phyloP scores from a whole-genome alignment of 768 basidiomycete species.

The Rhodocollybia butyracea region DNA sequence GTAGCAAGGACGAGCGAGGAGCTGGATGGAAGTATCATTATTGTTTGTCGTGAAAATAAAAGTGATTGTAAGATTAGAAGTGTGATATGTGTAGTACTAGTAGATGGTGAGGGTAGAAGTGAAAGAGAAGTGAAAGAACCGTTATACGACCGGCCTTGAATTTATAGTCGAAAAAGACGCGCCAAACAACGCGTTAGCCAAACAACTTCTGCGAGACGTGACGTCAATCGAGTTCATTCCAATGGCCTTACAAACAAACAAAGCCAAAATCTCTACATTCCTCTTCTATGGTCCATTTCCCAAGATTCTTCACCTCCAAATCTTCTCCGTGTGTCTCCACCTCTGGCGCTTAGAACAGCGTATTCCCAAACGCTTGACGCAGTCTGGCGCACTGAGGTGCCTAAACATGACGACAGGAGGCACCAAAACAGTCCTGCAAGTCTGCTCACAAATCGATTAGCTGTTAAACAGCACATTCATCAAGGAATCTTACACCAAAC shows the following conservation, averaged over 20 bases:
- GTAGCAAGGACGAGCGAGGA: constrained; percentile 45
- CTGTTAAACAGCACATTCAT: neutral
- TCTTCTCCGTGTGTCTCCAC: constrained; percentile 23
- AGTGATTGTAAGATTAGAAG: constrained; percentile 6
- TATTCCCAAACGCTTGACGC: constrained; percentile 48
- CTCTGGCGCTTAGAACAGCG: constrained; percentile 36
- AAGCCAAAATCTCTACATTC: no score
- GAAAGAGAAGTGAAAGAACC: neutral
- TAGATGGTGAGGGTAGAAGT: constrained; percentile 7
- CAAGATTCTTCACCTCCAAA: constrained; percentile 50
- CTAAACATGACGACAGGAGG: constrained; percentile 65
- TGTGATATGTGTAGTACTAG: neutral
- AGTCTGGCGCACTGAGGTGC: constrained; percentile 42
- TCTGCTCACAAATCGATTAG: constrained; percentile 21
- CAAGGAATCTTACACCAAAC: constrained; percentile 49
- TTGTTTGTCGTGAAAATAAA: constrained; percentile 18
- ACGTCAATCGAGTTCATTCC: no score
- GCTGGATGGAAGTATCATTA: constrained; percentile 46
- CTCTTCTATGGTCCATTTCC: constrained; percentile 53
- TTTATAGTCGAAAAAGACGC: neutral
- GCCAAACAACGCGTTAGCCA: no score
- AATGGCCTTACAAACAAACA: no score
- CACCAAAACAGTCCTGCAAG: constrained; percentile 59
- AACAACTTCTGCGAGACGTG: no score
- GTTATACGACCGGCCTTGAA: neutral